Conservation (phyloP, 1,284 basidiomycete genomes). For the Austroboletus niveus region DNA sequence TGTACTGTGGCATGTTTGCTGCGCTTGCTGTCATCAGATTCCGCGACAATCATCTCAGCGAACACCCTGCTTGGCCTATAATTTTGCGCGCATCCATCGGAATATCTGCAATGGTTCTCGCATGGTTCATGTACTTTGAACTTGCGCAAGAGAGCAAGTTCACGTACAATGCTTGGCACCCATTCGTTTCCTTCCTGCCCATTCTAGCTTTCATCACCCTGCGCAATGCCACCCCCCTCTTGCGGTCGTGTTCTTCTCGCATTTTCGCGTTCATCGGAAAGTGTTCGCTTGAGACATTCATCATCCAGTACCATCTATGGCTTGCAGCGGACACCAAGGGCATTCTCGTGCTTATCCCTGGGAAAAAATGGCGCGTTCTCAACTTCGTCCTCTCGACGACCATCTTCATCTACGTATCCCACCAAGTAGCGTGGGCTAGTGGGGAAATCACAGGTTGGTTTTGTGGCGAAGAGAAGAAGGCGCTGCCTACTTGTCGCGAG, state of each 20-base stretch:
- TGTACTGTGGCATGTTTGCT: conserved; percentile 82
- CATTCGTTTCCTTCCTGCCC: conserved; percentile 80
- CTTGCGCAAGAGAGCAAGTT: conserved; percentile 75
- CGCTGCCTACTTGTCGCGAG: conserved; percentile 32
- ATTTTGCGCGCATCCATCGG: conserved; percentile 48
- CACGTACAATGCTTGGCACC: conserved; percentile 82
- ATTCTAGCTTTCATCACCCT: conserved; percentile 73
- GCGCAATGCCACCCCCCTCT: conserved; percentile 69
- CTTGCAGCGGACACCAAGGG: conserved; percentile 86
- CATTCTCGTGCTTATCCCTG: conserved; percentile 76
- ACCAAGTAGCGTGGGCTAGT: conserved; percentile 75
- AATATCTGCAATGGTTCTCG: conserved; percentile 50
- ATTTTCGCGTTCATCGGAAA: conserved; percentile 80
- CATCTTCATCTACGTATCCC: conserved; percentile 77
- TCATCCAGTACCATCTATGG: conserved; percentile 90
- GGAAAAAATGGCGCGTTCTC: conserved; percentile 65
- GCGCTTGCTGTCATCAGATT: conserved; percentile 75
- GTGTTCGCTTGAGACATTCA: conserved; percentile 84
- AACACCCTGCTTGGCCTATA: conserved; percentile 64
- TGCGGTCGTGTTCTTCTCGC: conserved; percentile 68
- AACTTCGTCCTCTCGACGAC: conserved; percentile 77
- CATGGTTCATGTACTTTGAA: conserved; percentile 85
- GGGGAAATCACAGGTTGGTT: conserved; percentile 71
- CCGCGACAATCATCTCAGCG: conserved; percentile 69
- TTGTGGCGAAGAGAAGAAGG: conserved; percentile 43